These are phyloP conservation scores for Magnolia changhungtana DNA, from an alignment of 164 flowering plant genomes.

Conservation along the genomic window DNA sequence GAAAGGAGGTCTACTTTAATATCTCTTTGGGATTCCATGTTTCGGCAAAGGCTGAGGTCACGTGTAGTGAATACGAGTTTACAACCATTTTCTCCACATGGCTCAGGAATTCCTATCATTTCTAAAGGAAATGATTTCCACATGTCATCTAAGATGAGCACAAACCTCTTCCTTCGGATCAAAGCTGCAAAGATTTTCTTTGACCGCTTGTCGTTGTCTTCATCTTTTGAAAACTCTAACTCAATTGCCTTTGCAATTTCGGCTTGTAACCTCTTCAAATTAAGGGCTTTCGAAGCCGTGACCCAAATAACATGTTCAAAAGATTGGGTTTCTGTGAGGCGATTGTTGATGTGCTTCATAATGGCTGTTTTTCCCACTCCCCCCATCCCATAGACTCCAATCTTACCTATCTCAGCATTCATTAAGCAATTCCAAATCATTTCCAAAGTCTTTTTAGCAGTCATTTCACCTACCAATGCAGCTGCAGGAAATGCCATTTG, in stretches of 20 bases:
- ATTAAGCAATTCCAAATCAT: slow-evolving; percentile 1
- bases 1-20: not conserved
- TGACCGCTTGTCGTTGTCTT: not conserved
- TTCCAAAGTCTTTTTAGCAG: slow-evolving; percentile 1
- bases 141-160: slow-evolving; percentile 13
- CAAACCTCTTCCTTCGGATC: slow-evolving; percentile 3
- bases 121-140: slow-evolving; percentile 3
- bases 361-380: slow-evolving; percentile 20
- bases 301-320: slow-evolving; percentile 5
- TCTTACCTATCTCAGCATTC: not conserved
- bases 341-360: slow-evolving; percentile 12
- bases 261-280: not conserved
- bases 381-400: slow-evolving; percentile 19
- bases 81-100: not conserved
- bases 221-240: not conserved
- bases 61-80: slow-evolving; percentile 8
- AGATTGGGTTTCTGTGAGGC: not conserved
- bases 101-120: slow-evolving; percentile 6
- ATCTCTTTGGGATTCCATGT: slow-evolving; percentile 19
- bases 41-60: not conserved
- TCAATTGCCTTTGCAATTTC: not conserved
- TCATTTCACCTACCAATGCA: not conserved
- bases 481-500: not conserved
- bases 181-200: not conserved
- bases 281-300: slow-evolving; percentile 2